Evolutionary conservation across 768 basidiomycete species (phyloP), one percentile per base, ranked within the genome.

Genomic region (Omphalotus guepiniiformis): DNA sequence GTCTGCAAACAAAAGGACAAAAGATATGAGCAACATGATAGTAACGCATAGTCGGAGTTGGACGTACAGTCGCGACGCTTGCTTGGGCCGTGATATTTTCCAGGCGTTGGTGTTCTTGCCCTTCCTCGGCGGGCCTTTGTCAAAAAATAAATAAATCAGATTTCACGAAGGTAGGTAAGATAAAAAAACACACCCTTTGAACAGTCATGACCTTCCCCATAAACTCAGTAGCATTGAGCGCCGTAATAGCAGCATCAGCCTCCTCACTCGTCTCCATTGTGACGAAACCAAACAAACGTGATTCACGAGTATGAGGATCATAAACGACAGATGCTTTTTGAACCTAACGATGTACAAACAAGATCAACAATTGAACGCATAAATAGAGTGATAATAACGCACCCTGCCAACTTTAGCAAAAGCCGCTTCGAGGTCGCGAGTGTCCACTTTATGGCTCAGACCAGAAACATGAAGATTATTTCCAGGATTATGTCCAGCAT

Each of bases 71-170:
- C 84, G 48, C 72, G 68, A 29, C 88, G 78, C 69, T 94, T 93
- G 34, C 93, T 90, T 39, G 93, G 91, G 0, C 93, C 94, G 52
- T 89, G 91, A 77, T 99, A 99, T 43, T 87, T 72, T 22, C 95
- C 95, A 2, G 95, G 95, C 6, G 95, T 99, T 3, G 95, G 88
- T 11, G 92, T 89, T 54, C 92, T 77, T 13, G 91, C 92, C 51
- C 92, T 85, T 47, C 86, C 92, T 56, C 91, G 85, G 39, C 92
- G 86, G 55, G 92, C 92, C 90, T 21, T 15, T 32, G 21, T 40
- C 8, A 0, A 1, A 6, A 40, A n/a, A 36, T 1, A 27, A n/a
- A 16, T 18, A 9, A 42, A 6, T 23, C 6, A 4, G 37, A 21
- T 15, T 3, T 8, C 25, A 42, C 23, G 23, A 40, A 2, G 29